phyloP scores from a whole-genome alignment of 495 filamentous ascomycete genomes.

The Schizothecium vesticola region DNA sequence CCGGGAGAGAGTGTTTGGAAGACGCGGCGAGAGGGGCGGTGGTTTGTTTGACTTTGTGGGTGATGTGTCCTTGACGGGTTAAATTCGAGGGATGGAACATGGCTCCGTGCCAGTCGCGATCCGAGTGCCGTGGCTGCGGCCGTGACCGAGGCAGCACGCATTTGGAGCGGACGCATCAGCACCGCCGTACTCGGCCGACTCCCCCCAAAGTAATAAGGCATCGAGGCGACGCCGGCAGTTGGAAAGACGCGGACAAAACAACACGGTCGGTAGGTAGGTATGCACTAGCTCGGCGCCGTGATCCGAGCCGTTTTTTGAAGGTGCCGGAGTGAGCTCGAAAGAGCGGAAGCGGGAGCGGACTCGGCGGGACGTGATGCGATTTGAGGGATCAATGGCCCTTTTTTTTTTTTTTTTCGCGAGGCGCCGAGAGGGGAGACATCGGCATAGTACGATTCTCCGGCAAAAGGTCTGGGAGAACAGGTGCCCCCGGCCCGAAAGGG shows the following conservation, averaged over 20 bases:
- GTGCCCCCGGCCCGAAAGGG: no score
- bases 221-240: slow-evolving; percentile 1
- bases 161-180: neutral
- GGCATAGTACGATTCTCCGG: neutral
- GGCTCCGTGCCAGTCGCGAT: slow-evolving; percentile 13
- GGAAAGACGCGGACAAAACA: neutral
- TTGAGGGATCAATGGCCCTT: neutral
- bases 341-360: neutral
- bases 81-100: slow-evolving; percentile 14
- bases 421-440: neutral
- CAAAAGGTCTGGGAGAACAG: neutral
- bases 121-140: slow-evolving; percentile 1
- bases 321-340: neutral
- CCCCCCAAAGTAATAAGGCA: slow-evolving; percentile 1
- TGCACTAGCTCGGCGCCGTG: neutral
- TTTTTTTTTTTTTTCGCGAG: neutral
- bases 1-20: slow-evolving; percentile 29
- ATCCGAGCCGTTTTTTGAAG: neutral
- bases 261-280: neutral
- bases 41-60: slow-evolving; percentile 2
- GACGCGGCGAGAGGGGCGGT: slow-evolving; percentile 17
- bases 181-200: neutral
- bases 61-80: slow-evolving; percentile 17
- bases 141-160: neutral
- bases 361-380: neutral